A percentile compares a stretch with the other conserved stretches of the same genome.
These are phyloP conservation scores for Wakefieldia striispora DNA, from an alignment of 768 basidiomycete species.

Conservation along the genomic window DNA sequence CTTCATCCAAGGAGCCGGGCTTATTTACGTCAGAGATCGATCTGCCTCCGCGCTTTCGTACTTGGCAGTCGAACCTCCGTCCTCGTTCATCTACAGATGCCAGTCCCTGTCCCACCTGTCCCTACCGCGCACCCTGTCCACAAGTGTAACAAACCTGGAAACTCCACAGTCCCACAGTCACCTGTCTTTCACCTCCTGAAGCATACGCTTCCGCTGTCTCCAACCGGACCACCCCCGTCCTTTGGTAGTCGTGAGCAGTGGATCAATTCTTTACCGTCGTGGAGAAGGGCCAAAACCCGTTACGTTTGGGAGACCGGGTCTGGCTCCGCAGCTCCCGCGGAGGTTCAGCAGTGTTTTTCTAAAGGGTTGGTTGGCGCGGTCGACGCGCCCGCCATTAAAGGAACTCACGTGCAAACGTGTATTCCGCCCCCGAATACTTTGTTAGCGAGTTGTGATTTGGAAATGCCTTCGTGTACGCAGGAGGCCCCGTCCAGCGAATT, in stretches of 20 bases:
- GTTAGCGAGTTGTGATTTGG: slow-evolving; percentile 3
- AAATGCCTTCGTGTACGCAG: slow-evolving; percentile 11
- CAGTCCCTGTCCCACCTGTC: slow-evolving; percentile 75
- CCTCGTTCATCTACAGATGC: slow-evolving; percentile 64
- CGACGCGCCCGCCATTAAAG: slow-evolving; percentile 83
- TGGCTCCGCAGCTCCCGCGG: slow-evolving; percentile 3
- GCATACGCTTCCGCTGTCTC: slow-evolving; percentile 57
- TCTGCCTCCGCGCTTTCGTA: slow-evolving; percentile 44
- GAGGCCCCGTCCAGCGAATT: neutral
- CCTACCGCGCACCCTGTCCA: slow-evolving; percentile 61
- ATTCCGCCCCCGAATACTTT: slow-evolving; percentile 65
- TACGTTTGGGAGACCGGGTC: slow-evolving; percentile 62
- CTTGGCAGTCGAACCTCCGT: slow-evolving; percentile 40
- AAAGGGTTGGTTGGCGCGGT: slow-evolving; percentile 74
- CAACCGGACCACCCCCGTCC: slow-evolving; percentile 60
- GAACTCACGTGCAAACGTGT: slow-evolving; percentile 79
- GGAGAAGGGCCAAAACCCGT: slow-evolving; percentile 67
- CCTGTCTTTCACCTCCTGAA: slow-evolving; percentile 54
- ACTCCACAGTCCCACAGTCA: slow-evolving; percentile 33
- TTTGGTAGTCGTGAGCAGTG: slow-evolving; percentile 70
- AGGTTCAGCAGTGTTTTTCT: slow-evolving; percentile 56
- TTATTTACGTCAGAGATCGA: slow-evolving; percentile 41
- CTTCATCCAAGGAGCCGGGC: slow-evolving; percentile 38
- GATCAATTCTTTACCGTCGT: slow-evolving; percentile 68
- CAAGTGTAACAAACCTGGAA: slow-evolving; percentile 53